Evolutionary conservation across 2,329 filamentous ascomycete genomes (phyloP).

Genomic region (Escovopsis sp.): DNA sequence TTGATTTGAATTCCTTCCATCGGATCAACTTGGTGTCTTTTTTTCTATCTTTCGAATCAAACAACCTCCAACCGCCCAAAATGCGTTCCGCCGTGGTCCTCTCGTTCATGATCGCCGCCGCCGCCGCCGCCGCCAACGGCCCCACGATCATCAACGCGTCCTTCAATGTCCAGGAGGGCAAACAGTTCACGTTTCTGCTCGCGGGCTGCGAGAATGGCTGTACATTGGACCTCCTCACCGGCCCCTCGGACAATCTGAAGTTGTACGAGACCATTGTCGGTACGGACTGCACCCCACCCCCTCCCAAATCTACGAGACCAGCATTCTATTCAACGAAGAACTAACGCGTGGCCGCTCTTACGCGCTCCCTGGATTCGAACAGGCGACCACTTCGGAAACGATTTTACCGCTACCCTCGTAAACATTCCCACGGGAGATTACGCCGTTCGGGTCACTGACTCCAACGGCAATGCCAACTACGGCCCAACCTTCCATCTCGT

Average conservation of each 20-base stretch:
- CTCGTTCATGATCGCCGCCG: conserved; percentile 14
- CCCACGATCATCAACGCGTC: conserved; percentile 18
- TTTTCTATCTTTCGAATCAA: neutral
- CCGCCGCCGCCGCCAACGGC: conserved; percentile 14
- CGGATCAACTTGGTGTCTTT: conserved; percentile 3
- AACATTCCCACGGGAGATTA: conserved; percentile 17
- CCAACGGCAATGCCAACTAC: conserved; percentile 17
- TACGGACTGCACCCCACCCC: conserved; percentile 10
- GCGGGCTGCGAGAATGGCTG: conserved; percentile 17
- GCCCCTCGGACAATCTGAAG: conserved; percentile 14
- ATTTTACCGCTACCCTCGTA: conserved; percentile 15
- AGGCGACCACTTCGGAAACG: too few relatives aligned
- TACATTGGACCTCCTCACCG: conserved; percentile 20
- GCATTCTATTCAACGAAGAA: too few relatives aligned
- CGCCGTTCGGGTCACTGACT: conserved; percentile 20
- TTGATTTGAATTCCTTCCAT: too few relatives aligned
- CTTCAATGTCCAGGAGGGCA: conserved; percentile 14
- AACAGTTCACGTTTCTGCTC: conserved; percentile 18
- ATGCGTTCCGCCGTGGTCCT: conserved; percentile 22
- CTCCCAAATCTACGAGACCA: too few relatives aligned
- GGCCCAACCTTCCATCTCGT: conserved; percentile 14
- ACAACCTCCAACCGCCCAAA: conserved; percentile 10
- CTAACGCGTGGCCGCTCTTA: too few relatives aligned
- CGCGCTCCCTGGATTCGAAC: too few relatives aligned
- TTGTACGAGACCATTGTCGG: conserved; percentile 16